phyloP scores from a whole-genome alignment of 768 basidiomycete genomes.

The Ramaria sp. region DNA sequence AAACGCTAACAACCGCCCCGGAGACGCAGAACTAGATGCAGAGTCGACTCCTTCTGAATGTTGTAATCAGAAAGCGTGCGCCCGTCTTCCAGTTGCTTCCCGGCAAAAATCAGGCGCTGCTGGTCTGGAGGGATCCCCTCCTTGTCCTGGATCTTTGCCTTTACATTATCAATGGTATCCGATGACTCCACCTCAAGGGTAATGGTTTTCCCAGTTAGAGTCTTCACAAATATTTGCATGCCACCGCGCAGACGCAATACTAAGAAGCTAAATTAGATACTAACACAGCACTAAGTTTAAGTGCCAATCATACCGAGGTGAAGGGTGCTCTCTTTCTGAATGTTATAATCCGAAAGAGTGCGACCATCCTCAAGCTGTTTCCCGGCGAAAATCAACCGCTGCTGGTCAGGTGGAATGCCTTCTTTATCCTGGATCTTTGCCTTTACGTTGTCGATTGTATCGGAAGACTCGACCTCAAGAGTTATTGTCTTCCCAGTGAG shows the following conservation, averaged over 20 bases:
- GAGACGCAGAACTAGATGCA: constrained; percentile 35
- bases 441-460: constrained; percentile 83
- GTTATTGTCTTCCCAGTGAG: constrained; percentile 88
- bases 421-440: constrained; percentile 79
- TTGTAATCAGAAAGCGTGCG: constrained; percentile 71
- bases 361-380: constrained; percentile 94
- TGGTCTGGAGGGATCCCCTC: constrained; percentile 74
- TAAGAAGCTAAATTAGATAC: neutral
- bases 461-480: constrained; percentile 79
- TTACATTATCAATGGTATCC: constrained; percentile 70
- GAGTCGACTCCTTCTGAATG: constrained; percentile 65
- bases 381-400: constrained; percentile 86
- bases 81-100: constrained; percentile 72
- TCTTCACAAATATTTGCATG: constrained; percentile 68
- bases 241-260: constrained; percentile 62
- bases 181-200: constrained; percentile 68
- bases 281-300: neutral
- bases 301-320: constrained; percentile 30
- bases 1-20: constrained; percentile 86
- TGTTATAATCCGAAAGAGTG: constrained; percentile 58
- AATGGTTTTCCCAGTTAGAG: constrained; percentile 67
- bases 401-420: constrained; percentile 79
- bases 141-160: constrained; percentile 72
- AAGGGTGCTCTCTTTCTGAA: constrained; percentile 72
- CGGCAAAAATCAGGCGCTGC: constrained; percentile 71